phyloP scores from a whole-genome alignment of 441 rosid genomes.

The Erysimum cheiri region DNA sequence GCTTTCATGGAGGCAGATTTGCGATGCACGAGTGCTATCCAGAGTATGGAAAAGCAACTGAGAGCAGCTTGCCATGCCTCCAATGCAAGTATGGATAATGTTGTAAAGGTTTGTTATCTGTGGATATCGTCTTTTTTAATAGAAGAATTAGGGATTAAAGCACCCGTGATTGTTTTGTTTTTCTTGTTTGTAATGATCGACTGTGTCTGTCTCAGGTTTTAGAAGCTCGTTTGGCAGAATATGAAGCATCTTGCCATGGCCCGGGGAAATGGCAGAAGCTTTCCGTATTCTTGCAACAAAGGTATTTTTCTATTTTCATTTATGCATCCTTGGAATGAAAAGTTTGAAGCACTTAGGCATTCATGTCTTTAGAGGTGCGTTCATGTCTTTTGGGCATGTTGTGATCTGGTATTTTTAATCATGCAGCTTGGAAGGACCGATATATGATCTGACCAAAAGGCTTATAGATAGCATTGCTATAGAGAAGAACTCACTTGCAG shows the following conservation, averaged over 20 bases:
- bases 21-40: slow-evolving; percentile 71
- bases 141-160: background rate
- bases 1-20: slow-evolving; percentile 93
- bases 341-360: no score
- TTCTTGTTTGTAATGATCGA: slow-evolving; percentile 5
- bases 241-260: slow-evolving; percentile 82
- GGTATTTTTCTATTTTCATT: slow-evolving; percentile 53
- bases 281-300: slow-evolving; percentile 82
- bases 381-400: slow-evolving; percentile 7
- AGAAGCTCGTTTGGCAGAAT: slow-evolving; percentile 80
- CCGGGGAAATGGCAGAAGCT: slow-evolving; percentile 97
- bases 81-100: slow-evolving; percentile 75
- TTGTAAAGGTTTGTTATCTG: slow-evolving; percentile 68
- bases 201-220: slow-evolving; percentile 66
- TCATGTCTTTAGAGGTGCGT: background rate
- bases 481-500: slow-evolving; percentile 81
- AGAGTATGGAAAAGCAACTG: slow-evolving; percentile 90
- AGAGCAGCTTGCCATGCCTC: slow-evolving; percentile 95
- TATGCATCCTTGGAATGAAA: background rate
- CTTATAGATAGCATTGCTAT: slow-evolving; percentile 80
- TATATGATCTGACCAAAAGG: slow-evolving; percentile 82
- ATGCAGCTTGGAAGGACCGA: slow-evolving; percentile 91
- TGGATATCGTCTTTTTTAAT: slow-evolving; percentile 7
- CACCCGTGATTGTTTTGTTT: slow-evolving; percentile 8
- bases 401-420: slow-evolving; percentile 22